These are phyloP conservation scores for Aspergillus clavatus DNA, from an alignment of 2,329 filamentous ascomycete genomes.

Conservation along the genomic window DNA sequence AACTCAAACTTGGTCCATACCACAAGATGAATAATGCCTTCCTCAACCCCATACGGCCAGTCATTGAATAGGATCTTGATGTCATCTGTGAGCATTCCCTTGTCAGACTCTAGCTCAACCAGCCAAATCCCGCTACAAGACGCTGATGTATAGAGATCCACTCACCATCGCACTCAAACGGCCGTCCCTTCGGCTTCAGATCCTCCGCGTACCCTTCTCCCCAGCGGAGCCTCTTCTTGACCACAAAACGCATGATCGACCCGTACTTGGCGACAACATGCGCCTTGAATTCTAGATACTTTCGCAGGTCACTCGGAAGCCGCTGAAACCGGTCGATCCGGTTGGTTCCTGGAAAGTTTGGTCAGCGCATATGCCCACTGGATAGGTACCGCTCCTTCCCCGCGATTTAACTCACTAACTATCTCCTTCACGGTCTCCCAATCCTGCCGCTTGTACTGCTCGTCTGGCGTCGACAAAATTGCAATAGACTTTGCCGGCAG, in stretches of 20 bases:
- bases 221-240: slow-evolving; percentile 69
- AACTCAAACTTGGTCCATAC: slow-evolving; percentile 90
- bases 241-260: slow-evolving; percentile 71
- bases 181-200: slow-evolving; percentile 25
- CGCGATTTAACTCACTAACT: slow-evolving; percentile 50
- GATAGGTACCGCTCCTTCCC: no score
- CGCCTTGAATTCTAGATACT: slow-evolving; percentile 67
- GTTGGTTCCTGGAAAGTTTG: slow-evolving; percentile 57
- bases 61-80: slow-evolving; percentile 79
- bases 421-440: slow-evolving; percentile 68
- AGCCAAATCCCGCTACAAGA: background rate
- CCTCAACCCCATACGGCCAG: slow-evolving; percentile 87
- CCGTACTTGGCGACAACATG: slow-evolving; percentile 63
- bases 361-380: no score
- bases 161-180: slow-evolving; percentile 36
- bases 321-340: slow-evolving; percentile 72
- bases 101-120: slow-evolving; percentile 13
- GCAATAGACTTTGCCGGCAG: slow-evolving; percentile 62
- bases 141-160: no score
- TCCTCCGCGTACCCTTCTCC: slow-evolving; percentile 38
- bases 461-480: slow-evolving; percentile 68
- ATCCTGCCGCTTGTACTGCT: slow-evolving; percentile 55
- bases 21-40: slow-evolving; percentile 74
- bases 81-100: slow-evolving; percentile 56
- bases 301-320: slow-evolving; percentile 69